These are phyloP conservation scores for Hura crepitans DNA, from an alignment of 441 rosid genomes.

Conservation along the genomic window DNA sequence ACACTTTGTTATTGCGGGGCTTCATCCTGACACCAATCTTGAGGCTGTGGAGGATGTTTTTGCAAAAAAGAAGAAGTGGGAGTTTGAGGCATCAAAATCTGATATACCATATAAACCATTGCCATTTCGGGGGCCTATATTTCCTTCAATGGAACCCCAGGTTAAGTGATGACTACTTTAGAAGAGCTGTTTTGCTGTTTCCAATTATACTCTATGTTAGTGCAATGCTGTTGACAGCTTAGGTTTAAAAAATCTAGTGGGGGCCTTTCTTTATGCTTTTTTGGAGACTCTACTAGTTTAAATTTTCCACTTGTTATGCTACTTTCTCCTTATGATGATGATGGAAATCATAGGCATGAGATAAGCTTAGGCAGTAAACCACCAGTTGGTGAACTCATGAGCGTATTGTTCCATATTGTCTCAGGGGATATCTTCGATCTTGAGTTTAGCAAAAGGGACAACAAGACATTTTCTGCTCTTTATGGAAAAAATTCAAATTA, in stretches of 20 bases:
- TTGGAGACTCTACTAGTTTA: background rate
- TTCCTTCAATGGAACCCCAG: slow-evolving; percentile 85
- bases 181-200: slow-evolving; percentile 8
- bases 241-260: background rate
- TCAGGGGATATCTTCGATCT: too few relatives aligned
- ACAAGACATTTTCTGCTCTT: background rate
- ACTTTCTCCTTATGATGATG: background rate
- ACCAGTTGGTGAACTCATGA: too few relatives aligned
- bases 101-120: slow-evolving; percentile 48
- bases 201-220: background rate
- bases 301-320: slow-evolving; percentile 1
- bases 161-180: slow-evolving; percentile 32
- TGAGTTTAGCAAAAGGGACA: too few relatives aligned
- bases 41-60: slow-evolving; percentile 82
- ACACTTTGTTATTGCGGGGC: slow-evolving; percentile 84
- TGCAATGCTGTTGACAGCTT: background rate
- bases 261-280: background rate
- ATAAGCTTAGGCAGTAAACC: too few relatives aligned
- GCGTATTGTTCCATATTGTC: too few relatives aligned
- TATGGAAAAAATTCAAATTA: background rate
- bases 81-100: slow-evolving; percentile 54
- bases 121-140: slow-evolving; percentile 54
- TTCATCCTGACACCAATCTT: slow-evolving; percentile 76
- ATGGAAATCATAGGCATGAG: too few relatives aligned
- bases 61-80: slow-evolving; percentile 78